These are phyloP conservation scores for Phytophthora pistaciae DNA, from an alignment of 352 stramenopile genomes.

Conservation along the genomic window DNA sequence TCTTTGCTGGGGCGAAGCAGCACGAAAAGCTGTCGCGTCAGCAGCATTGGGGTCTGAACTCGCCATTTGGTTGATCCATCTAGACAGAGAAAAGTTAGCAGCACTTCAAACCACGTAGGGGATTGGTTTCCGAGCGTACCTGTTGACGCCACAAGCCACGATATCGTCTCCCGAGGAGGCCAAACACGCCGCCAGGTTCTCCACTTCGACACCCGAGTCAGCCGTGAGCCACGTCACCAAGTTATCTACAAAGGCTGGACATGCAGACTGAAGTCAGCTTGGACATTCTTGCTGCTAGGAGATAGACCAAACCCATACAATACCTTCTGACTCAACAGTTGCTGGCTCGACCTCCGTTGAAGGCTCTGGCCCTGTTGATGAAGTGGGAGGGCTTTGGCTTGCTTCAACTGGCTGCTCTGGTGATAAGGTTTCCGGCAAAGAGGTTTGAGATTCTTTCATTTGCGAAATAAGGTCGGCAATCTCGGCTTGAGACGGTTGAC, in stretches of 20 bases:
- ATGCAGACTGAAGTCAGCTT: background rate
- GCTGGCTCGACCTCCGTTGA: background rate
- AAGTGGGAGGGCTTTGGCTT: background rate
- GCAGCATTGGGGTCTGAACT: conserved; percentile 22
- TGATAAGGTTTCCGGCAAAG: conserved; percentile 8
- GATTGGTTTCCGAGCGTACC: conserved; percentile 29
- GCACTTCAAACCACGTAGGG: background rate
- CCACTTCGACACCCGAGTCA: conserved; percentile 61
- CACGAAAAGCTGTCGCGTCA: conserved; percentile 19
- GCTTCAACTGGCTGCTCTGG: conserved; percentile 3
- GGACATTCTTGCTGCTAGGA: background rate
- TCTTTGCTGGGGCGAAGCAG: conserved; percentile 24
- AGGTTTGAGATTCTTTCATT: conserved; percentile 32
- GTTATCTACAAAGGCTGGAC: conserved; percentile 40
- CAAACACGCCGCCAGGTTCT: conserved; percentile 43
- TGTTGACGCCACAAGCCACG: conserved; percentile 47
- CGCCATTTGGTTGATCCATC: conserved; percentile 49
- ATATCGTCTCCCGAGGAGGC: conserved; percentile 32
- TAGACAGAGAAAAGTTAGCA: conserved; percentile 9
- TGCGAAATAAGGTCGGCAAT: conserved; percentile 34
- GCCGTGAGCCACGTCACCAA: conserved; percentile 60
- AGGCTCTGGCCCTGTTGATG: background rate
- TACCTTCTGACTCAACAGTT: conserved; percentile 20
- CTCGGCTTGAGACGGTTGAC: conserved; percentile 15
- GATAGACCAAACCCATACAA: background rate